phyloP scores from a whole-genome alignment of 2,329 filamentous ascomycete genomes.

The Fusarium sp. region DNA sequence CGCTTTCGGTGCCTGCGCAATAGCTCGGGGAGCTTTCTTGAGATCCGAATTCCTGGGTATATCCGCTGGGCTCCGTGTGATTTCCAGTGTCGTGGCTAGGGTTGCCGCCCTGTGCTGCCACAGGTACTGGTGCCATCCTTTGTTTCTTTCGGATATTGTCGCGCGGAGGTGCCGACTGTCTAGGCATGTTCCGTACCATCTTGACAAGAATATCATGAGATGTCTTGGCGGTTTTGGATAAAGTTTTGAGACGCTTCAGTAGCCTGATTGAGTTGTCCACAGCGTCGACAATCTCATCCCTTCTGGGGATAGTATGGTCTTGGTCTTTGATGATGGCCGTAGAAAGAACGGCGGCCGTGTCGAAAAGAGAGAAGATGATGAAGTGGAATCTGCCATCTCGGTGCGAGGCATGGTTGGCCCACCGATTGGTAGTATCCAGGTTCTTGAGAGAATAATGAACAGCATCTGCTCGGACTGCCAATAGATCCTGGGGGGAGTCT shows the following conservation, averaged over 20 bases:
- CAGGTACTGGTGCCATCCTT: conserved; percentile 2
- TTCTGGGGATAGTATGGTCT: conserved; percentile 52
- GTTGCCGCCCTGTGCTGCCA: not conserved
- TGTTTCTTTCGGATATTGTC: conserved; percentile 30
- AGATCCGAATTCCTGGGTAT: conserved; percentile 17
- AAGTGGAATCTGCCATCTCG: conserved; percentile 62
- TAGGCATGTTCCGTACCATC: conserved; percentile 47
- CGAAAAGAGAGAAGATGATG: conserved; percentile 63
- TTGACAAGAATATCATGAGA: conserved; percentile 50
- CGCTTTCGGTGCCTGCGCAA: conserved; percentile 21
- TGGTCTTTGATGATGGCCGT: conserved; percentile 62
- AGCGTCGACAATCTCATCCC: conserved; percentile 53
- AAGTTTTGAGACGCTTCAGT: conserved; percentile 47
- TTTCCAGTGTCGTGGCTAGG: not conserved
- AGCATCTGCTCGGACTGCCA: conserved; percentile 53
- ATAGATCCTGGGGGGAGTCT: conserved; percentile 47
- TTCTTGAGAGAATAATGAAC: conserved; percentile 57
- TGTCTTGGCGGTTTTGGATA: conserved; percentile 51
- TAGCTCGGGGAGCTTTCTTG: conserved; percentile 33
- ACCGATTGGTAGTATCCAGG: conserved; percentile 52
- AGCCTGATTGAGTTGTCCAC: conserved; percentile 52
- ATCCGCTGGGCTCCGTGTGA: conserved; percentile 11
- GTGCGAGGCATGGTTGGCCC: conserved; percentile 57
- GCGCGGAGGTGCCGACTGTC: conserved; percentile 33
- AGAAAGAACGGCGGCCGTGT: conserved; percentile 61